Base-by-base conservation (phyloP, 768 basidiomycete genomes). In the Mycena vulgaris region DNA sequence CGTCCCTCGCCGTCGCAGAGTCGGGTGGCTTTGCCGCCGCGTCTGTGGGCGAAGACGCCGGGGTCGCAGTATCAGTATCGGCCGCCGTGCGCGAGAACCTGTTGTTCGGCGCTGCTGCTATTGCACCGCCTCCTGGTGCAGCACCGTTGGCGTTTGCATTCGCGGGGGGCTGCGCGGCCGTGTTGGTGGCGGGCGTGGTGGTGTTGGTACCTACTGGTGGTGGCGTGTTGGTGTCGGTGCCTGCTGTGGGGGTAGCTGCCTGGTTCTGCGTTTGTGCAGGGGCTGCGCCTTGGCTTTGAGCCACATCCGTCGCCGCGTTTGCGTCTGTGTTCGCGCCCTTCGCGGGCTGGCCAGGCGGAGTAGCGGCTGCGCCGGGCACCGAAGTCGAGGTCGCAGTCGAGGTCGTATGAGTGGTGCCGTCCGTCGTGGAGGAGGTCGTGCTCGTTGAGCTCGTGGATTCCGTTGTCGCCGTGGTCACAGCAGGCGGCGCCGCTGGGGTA, bases 221-320 rank as follows among this genome's bases (percentile, higher is more conserved):
- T 49, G 47, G 47, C 59, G 59, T 27, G 47, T 33, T 49, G 45
- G 45, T 49, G 59, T 49, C 33, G 59, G 59, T 61, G 42, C 45
- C 47, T 35, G 42, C 47, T 49, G 59, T 28, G 42, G 42, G 39
- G 42, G 58, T 45, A 60, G 45, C n/a, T n/a, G n/a, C 42, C n/a
- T 31, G 42, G 58, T 47, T 60, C 58, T 60, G 58, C 30, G 40
- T 60, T 42, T 60, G 58, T 60, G 45, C 58, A 45, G 58, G 42
- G 58, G 45, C 58, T 16, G 56, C 56, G 56, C 57, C 57, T 59
- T 59, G 57, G 40, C 57, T 40, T 59, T 59, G 57, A 59, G 57
- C 57, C 17, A 59, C 56, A 42, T 58, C 56, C 19, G 56, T 58
- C 56, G 39, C 56, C 39, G 56, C 28, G 28, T 58, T 58, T 59